A percentile compares a stretch with the other conserved stretches of the same genome.
These are phyloP conservation scores for Russula olivacea DNA, from an alignment of 768 basidiomycete genomes.

Conservation along the genomic window DNA sequence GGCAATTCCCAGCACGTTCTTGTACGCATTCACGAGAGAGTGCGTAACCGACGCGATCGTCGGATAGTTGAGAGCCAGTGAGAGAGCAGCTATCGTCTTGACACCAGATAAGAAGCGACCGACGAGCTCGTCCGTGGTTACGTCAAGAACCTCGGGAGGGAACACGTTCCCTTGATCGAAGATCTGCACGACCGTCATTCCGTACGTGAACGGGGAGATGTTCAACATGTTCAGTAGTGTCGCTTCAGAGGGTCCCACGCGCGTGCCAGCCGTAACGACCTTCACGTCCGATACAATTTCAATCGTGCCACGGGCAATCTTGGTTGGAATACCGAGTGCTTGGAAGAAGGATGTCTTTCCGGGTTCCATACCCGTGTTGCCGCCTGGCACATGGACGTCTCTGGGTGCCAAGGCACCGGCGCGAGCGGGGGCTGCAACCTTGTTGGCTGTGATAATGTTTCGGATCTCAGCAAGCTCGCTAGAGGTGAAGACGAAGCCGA, in stretches of 20 bases:
- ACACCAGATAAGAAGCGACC: slow-evolving; percentile 89
- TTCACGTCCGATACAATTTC: slow-evolving; percentile 98
- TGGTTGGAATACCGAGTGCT: slow-evolving; percentile 98
- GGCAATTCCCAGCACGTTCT: slow-evolving; percentile 90
- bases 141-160: slow-evolving; percentile 83
- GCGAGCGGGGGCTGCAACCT: slow-evolving; percentile 97
- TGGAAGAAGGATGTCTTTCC: slow-evolving; percentile 99
- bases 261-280: slow-evolving; percentile 86
- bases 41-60: slow-evolving; percentile 91
- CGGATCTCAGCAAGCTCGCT: slow-evolving; percentile 92
- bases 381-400: slow-evolving; percentile 87
- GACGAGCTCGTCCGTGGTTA: slow-evolving; percentile 86
- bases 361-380: slow-evolving; percentile 99
- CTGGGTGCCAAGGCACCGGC: slow-evolving; percentile 93
- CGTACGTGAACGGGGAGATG: slow-evolving; percentile 99
- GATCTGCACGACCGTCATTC: slow-evolving; percentile 97
- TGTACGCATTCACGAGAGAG: slow-evolving; percentile 98
- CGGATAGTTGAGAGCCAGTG: slow-evolving; percentile 92
- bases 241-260: slow-evolving; percentile 96
- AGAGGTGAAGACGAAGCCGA: slow-evolving; percentile 97
- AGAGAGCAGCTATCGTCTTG: slow-evolving; percentile 94
- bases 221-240: slow-evolving; percentile 99
- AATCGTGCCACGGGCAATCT: slow-evolving; percentile 99
- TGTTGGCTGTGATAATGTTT: slow-evolving; percentile 90
- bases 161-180: slow-evolving; percentile 93